Conservation (phyloP, 352 stramenopile species). For the Pythium aristosporum region DNA sequence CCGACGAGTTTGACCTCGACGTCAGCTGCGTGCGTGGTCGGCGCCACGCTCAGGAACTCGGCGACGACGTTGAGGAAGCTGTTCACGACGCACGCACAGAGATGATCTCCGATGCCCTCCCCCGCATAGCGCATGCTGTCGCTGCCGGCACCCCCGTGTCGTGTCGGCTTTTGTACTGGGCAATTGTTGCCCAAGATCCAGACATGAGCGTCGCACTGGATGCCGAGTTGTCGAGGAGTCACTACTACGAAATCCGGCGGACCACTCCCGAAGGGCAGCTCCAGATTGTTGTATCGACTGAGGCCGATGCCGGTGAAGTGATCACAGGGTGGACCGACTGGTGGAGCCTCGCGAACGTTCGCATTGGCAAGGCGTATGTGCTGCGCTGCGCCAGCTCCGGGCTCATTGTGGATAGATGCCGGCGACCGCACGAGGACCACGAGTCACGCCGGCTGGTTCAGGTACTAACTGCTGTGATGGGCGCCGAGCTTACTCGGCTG, state of each 20-base stretch:
- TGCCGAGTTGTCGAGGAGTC: background rate
- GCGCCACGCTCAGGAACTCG: background rate
- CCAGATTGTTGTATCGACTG: background rate
- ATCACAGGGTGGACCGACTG: background rate
- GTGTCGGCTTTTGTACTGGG: background rate
- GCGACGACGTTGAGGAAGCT: background rate
- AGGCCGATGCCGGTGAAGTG: background rate
- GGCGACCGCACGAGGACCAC: background rate
- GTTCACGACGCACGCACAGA: background rate
- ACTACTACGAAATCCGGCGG: background rate
- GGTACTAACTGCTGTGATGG: background rate
- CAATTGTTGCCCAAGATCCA: background rate
- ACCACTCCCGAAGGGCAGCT: background rate
- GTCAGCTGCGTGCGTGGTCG: background rate
- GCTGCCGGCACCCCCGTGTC: background rate
- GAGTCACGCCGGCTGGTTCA: background rate
- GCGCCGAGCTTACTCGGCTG: background rate
- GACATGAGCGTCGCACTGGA: background rate
- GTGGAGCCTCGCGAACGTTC: background rate
- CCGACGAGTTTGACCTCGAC: background rate
- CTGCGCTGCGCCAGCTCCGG: background rate
- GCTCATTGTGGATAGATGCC: constrained; percentile 1
- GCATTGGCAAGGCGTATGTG: background rate
- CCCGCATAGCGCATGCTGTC: background rate
- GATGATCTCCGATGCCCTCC: background rate